Base-by-base conservation (phyloP, 768 basidiomycete genomes). In the Termitomyces sp. region DNA sequence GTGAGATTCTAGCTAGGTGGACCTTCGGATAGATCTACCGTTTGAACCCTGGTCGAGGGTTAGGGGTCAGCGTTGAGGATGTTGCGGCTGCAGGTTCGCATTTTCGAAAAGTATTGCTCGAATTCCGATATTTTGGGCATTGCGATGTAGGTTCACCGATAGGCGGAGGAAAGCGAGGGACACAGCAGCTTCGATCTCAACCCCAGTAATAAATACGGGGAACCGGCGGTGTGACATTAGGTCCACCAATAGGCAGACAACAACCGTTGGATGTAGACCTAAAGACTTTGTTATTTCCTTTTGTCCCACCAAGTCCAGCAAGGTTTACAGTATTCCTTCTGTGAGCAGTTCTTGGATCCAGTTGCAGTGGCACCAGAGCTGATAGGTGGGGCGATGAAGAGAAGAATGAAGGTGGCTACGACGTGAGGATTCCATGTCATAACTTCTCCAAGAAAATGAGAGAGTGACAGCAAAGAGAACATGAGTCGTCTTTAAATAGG, bases 131-230 rank as follows among this genome's bases (percentile, higher is more conserved):
- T 12, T 66, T 70, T 11, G 65, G 68, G 72, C 86, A 87, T 60
- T 82, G 76, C 48, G 86, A 84, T n/a, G 77, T 71, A 40, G 83
- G 81, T 25, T 71, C 71, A 63, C 73, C 72, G 6, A 70, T 60
- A 36, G 74, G 69, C 40, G 73, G 71, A 15, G 80, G 81, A 63
- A 78, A 67, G 51, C 71, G 71, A 57, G 86, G 86, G 31, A 81
- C 77, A 68, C 85, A 87, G 74, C 83, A 86, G 25, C 76, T 72
- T 66, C 81, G 75, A 29, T 70, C 71, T 5, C 63, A 56, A 61
- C 74, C 70, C 84, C 84, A 86, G 67, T 82, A 83, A 72, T 82
- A 80, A 45, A 68, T 73, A 54, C 70, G 84, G 83, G n/a, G 84
- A 83, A 72, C 53, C 5, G 80, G 77, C 5, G 79, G 73, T 48